A percentile compares a stretch with the other conserved stretches of the same genome.
Conservation (phyloP, 2,329 filamentous ascomycete genomes). For the Ambrosiella cleistominuta region DNA sequence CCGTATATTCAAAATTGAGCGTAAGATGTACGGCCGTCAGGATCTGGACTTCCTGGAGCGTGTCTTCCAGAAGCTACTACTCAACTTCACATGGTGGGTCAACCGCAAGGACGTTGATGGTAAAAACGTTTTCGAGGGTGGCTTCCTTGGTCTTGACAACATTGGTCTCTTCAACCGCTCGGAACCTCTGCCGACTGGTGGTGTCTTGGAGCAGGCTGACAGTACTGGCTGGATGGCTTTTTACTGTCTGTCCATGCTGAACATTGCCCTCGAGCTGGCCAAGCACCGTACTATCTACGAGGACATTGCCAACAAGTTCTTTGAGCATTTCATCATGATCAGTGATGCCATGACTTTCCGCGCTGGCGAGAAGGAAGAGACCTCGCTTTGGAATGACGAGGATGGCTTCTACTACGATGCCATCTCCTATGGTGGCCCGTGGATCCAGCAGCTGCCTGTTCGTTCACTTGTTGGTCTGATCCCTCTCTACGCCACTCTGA, state of each 20-base stretch:
- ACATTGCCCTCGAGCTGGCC: conserved; percentile 84
- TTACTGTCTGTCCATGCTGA: conserved; percentile 90
- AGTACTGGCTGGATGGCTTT: conserved; percentile 99
- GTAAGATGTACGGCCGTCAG: conserved; percentile 88
- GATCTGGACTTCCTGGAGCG: conserved; percentile 91
- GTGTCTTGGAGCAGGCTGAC: conserved; percentile 87
- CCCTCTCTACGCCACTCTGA: conserved; percentile 79
- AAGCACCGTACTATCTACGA: conserved; percentile 93
- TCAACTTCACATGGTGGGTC: conserved; percentile 99
- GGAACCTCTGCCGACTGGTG: conserved; percentile 82
- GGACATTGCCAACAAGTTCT: conserved; percentile 95
- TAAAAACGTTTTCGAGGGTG: conserved; percentile 95
- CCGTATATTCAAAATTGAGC: conserved; percentile 92
- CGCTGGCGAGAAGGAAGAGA: conserved; percentile 49
- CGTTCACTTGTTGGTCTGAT: conserved; percentile 86
- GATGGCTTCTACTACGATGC: conserved; percentile 98
- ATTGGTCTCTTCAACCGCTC: conserved; percentile 96
- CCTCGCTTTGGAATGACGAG: conserved; percentile 88
- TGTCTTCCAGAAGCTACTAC: conserved; percentile 84
- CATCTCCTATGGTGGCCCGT: conserved; percentile 88
- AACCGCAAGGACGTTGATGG: conserved; percentile 88
- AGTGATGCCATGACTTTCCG: conserved; percentile 91
- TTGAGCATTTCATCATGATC: conserved; percentile 96
- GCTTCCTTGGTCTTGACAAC: conserved; percentile 89
- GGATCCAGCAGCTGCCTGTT: conserved; percentile 82